Base-by-base conservation (phyloP, 495 filamentous ascomycete species). In the Lophium mytilinum region DNA sequence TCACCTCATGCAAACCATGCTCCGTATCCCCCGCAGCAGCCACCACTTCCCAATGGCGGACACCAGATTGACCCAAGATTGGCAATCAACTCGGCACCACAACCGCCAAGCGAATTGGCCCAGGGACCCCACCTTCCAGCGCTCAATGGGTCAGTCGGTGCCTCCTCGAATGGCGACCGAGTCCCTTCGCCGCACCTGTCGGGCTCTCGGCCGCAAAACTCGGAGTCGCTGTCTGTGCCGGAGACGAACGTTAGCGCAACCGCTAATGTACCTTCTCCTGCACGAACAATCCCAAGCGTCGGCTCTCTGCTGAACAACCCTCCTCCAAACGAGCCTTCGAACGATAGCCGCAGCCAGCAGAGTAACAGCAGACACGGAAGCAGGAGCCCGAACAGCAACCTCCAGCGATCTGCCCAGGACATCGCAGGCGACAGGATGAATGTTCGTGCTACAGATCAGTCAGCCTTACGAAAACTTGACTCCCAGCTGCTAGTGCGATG, bases 281-380 rank as follows among this genome's bases (percentile, higher is more conserved):
- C 68, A 24, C 69, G 69, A 33, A 71, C 68, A 3, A 78, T 83
- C 14, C 80, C 80, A 4, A 78, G 75, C 40, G 79, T 83, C 34
- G 72, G 68, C 3, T 62, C 77, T 5, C 50, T 83, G 18, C 76
- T 83, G 64, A 81, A 76, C 65, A 75, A 70, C 65, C 51, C 65
- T 62, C 63, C 67, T 57, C 42, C 57, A 56, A 55, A 67, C 55
- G 58, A 67, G 55, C 41, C 66, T 61, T 45, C 47, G 56, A 30
- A 17, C 17, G 58, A 64, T 12, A 46, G 61, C 45, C 41, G 55
- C n/a, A 67, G 72, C 64, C 60, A 69, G 67, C 59, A 66, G 66
- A 62, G 62, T 60, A 54, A 58, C 61, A 64, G 66, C 58, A 57
- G 67, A 21, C 53, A 63, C 37, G 64, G 71, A 19, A 71, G 71